phyloP scores from a whole-genome alignment of 2,329 filamentous ascomycete species.

The Cladobotryum mycophilum region DNA sequence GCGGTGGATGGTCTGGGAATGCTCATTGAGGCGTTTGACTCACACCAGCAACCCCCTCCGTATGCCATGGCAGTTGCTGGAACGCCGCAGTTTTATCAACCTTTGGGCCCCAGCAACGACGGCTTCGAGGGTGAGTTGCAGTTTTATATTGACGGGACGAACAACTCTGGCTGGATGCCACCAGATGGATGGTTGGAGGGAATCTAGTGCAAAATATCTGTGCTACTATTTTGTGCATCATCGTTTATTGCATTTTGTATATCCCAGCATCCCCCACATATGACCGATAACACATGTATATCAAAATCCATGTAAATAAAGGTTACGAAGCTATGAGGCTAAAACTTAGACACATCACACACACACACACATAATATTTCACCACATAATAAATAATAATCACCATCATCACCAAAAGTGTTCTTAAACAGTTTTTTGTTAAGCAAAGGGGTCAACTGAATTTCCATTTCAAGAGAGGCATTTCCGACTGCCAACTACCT shows the following conservation, averaged over 20 bases:
- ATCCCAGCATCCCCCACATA: too few species aligned
- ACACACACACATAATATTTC: not conserved
- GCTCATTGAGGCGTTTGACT: too few species aligned
- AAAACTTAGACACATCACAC: not conserved
- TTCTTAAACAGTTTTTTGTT: not conserved
- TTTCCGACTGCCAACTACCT: not conserved
- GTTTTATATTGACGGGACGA: conserved; percentile 35
- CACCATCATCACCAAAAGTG: not conserved
- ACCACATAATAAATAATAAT: not conserved
- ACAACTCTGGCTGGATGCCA: conserved; percentile 11
- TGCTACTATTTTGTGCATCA: not conserved
- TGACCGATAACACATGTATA: too few species aligned
- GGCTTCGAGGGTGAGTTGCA: conserved; percentile 42
- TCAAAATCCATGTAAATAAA: too few species aligned
- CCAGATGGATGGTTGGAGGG: conserved; percentile 9
- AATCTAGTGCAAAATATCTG: not conserved
- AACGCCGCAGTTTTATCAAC: not conserved
- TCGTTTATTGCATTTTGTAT: not conserved
- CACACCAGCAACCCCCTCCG: too few species aligned
- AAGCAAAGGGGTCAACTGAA: not conserved
- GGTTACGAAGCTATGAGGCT: too few species aligned
- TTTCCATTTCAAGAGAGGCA: not conserved
- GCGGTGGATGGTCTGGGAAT: too few species aligned
- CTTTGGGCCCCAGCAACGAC: conserved; percentile 32
- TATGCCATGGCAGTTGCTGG: too few species aligned